These are phyloP conservation scores for Carex arenaria DNA, from an alignment of 202 grass and related monocot species.

Conservation along the genomic window DNA sequence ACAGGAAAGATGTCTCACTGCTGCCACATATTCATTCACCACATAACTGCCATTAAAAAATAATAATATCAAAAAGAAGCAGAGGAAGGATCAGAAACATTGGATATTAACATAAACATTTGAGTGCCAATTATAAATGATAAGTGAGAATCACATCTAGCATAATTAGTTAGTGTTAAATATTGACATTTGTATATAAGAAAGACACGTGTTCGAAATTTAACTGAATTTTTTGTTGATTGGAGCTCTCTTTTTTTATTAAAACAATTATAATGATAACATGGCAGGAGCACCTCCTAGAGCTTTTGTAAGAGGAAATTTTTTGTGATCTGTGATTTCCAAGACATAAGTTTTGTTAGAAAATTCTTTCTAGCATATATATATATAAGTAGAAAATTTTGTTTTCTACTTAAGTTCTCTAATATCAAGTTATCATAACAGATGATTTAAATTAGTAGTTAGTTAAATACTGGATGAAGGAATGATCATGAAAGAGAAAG, in stretches of 20 bases:
- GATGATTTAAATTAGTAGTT: neutral
- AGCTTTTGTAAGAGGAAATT: neutral
- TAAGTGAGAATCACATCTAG: too few species aligned
- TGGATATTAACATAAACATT: neutral
- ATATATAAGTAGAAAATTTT: neutral
- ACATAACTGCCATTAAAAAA: slow-evolving; percentile 37
- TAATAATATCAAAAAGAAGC: neutral
- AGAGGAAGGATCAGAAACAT: neutral
- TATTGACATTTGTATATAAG: neutral
- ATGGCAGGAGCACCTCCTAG: too few species aligned
- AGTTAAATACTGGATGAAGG: too few species aligned
- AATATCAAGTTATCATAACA: neutral
- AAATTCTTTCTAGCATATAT: neutral
- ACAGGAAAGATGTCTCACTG: slow-evolving; percentile 54
- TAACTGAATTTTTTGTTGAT: neutral
- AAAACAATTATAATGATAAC: neutral
- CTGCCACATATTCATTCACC: slow-evolving; percentile 71
- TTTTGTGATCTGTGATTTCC: neutral
- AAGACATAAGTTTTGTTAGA: neutral
- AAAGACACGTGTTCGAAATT: too few species aligned
- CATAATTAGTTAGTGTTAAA: neutral
- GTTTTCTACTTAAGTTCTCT: neutral
- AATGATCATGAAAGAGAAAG: neutral
- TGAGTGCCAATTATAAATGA: too few species aligned
- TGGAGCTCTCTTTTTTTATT: neutral